Conservation (phyloP, 176 grass and related monocot genomes). For the Aegilops sharonensis region DNA sequence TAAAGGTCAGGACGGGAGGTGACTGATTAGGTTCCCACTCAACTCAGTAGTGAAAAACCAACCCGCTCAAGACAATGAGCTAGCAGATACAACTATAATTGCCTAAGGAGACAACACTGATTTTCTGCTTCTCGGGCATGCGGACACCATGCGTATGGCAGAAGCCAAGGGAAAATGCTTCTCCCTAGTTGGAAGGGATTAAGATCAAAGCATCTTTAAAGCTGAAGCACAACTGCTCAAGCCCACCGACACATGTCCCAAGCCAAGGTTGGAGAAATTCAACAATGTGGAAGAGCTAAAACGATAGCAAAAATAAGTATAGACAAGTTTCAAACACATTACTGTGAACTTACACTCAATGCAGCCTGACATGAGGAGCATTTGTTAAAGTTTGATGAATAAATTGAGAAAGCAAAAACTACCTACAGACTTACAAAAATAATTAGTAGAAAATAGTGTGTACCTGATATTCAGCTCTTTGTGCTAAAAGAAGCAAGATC, state of each 20-base stretch:
- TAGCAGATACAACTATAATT: background rate
- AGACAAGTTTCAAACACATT: background rate
- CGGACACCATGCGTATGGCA: background rate
- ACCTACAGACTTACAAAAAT: conserved; percentile 16
- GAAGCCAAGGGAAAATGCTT: background rate
- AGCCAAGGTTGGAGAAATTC: background rate
- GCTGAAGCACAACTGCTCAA: background rate
- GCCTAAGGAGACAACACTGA: background rate
- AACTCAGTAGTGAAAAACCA: background rate
- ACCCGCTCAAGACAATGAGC: background rate
- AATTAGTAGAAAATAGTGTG: conserved; percentile 22
- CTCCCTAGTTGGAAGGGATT: background rate
- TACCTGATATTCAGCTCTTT: conserved; percentile 99
- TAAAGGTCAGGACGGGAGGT: background rate
- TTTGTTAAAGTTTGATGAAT: background rate
- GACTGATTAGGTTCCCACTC: background rate
- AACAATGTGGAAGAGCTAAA: background rate
- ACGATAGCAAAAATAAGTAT: background rate
- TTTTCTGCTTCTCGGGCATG: background rate
- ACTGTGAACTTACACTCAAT: background rate
- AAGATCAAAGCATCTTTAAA: background rate
- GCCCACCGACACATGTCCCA: background rate
- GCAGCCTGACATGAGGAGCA: background rate
- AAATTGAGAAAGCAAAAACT: conserved; percentile 5
- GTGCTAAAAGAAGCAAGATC: conserved; percentile 72